Conservation (phyloP, 805 yeast species). For the Suhomyces xylopsoci region DNA sequence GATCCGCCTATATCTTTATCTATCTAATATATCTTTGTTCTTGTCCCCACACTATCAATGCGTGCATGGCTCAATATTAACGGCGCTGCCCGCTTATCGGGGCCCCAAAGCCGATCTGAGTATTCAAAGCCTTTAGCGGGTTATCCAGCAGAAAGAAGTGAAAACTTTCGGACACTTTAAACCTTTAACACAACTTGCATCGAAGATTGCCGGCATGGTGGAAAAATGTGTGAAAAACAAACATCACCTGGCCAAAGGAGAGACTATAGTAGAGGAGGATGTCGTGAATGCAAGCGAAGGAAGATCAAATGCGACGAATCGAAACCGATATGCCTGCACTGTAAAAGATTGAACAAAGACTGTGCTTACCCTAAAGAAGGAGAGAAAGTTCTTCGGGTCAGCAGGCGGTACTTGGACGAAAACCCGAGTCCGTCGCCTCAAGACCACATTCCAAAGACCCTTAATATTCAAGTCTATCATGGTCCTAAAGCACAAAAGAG, state of each 20-base stretch:
- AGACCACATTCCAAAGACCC: background rate
- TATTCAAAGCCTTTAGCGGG: background rate
- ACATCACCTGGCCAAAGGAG: constrained; percentile 4
- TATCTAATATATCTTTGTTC: background rate
- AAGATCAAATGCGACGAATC: constrained; percentile 42
- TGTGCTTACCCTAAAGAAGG: constrained; percentile 38
- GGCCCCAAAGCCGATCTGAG: background rate
- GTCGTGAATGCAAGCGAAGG: constrained; percentile 42
- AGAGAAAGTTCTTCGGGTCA: constrained; percentile 32
- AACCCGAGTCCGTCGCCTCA: constrained; percentile 3
- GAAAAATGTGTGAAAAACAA: constrained; percentile 1
- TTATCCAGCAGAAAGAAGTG: background rate
- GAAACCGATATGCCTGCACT: constrained; percentile 31
- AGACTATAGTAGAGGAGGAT: constrained; percentile 38
- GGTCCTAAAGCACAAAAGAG: constrained; percentile 8
- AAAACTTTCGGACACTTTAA: background rate
- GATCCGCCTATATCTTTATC: background rate
- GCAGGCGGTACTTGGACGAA: constrained; percentile 8
- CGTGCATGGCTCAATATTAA: background rate
- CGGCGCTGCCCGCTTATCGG: background rate
- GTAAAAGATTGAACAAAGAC: constrained; percentile 28
- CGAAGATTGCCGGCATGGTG: background rate
- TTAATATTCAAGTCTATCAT: constrained; percentile 7
- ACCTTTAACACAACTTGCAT: background rate
- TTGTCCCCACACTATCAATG: background rate